Conservation (phyloP, 352 stramenopile species). For the Blastocystis sp. region DNA sequence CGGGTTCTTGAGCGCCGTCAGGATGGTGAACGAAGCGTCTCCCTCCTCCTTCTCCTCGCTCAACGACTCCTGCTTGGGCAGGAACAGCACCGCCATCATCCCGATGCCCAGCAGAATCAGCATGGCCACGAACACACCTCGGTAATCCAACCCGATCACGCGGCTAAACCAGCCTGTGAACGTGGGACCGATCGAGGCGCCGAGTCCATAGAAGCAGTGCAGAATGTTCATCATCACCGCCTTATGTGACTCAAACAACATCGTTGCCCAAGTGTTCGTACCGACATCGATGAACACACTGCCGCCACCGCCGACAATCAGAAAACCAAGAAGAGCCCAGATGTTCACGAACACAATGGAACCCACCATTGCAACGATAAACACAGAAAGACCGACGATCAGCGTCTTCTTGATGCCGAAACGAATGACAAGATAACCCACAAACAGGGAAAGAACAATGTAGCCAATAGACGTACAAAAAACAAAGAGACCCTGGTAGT, state of each 20-base stretch:
- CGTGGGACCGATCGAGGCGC: slow-evolving; percentile 35
- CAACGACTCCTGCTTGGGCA: slow-evolving; percentile 3
- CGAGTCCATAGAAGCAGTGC: slow-evolving; percentile 57
- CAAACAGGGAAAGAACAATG: slow-evolving; percentile 13
- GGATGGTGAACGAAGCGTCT: neutral
- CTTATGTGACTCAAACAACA: slow-evolving; percentile 21
- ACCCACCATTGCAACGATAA: neutral
- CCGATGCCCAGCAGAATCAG: neutral
- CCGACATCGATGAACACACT: slow-evolving; percentile 40
- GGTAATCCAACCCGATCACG: slow-evolving; percentile 4
- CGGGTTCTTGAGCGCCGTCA: neutral
- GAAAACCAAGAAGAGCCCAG: neutral
- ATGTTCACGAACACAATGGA: neutral
- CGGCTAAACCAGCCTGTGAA: slow-evolving; percentile 9
- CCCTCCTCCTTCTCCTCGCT: neutral
- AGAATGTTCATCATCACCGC: slow-evolving; percentile 54
- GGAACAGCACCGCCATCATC: neutral
- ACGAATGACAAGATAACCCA: neutral
- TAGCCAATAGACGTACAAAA: slow-evolving; percentile 10
- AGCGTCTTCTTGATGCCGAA: slow-evolving; percentile 8
- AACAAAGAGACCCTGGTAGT: slow-evolving; percentile 42
- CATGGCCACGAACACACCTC: slow-evolving; percentile 17
- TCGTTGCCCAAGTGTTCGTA: slow-evolving; percentile 23
- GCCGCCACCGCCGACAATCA: neutral
- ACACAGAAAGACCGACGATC: neutral